Evolutionary conservation across 768 basidiomycete genomes (phyloP).

Genomic region (Boletus fagicola): DNA sequence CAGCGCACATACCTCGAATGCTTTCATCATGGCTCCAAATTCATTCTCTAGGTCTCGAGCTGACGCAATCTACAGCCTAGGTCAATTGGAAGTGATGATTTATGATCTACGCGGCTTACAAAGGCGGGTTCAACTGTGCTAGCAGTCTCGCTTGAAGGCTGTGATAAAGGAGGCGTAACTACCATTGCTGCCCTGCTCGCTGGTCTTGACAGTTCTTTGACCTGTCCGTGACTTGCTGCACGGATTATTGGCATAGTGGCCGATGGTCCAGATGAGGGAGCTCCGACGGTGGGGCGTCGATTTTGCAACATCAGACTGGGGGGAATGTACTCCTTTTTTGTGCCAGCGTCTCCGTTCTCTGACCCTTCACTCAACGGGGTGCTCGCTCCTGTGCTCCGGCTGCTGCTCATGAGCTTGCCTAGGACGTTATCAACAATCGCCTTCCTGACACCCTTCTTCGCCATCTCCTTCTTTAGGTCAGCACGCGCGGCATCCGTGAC

Average conservation of each 20-base stretch:
- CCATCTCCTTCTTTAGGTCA: constrained; percentile 90
- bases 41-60: constrained; percentile 82
- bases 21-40: constrained; percentile 72
- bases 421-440: constrained; percentile 82
- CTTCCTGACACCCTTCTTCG: constrained; percentile 83
- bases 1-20: constrained; percentile 65
- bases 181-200: constrained; percentile 55
- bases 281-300: constrained; percentile 47
- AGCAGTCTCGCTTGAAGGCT: constrained; percentile 40
- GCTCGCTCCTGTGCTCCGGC: constrained; percentile 40
- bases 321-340: constrained; percentile 64
- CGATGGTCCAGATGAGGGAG: constrained; percentile 19
- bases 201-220: constrained; percentile 52
- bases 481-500: constrained; percentile 85
- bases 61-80: constrained; percentile 69
- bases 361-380: constrained; percentile 56
- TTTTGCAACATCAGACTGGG: constrained; percentile 64
- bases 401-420: constrained; percentile 52
- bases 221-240: constrained; percentile 48
- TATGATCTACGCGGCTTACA: constrained; percentile 42
- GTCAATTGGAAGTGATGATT: neutral
- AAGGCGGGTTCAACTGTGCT: constrained; percentile 63
- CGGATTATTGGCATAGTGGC: constrained; percentile 38
- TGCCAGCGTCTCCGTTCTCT: constrained; percentile 43
- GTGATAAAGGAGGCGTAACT: constrained; percentile 42